Conservation (phyloP, 805 yeast genomes). For the Saccharomycopsis sp. region DNA sequence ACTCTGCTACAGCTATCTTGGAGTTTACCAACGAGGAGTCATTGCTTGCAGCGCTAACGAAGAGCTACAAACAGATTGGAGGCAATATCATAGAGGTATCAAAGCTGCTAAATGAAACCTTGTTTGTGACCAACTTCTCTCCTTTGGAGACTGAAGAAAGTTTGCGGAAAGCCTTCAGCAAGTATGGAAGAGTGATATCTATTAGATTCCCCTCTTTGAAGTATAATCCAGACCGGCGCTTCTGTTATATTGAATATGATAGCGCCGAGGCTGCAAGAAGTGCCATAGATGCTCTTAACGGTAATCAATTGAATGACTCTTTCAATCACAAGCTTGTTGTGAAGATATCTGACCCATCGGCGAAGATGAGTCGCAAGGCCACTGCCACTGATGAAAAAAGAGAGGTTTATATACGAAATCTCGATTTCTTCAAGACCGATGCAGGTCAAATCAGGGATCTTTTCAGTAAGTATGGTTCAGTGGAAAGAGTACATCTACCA, state of each 20-base stretch:
- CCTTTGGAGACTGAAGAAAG: slow-evolving; percentile 39
- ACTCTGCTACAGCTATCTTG: slow-evolving; percentile 39
- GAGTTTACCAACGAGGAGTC: slow-evolving; percentile 47
- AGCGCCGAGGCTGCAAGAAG: slow-evolving; percentile 36
- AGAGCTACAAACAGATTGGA: slow-evolving; percentile 42
- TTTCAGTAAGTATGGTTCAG: slow-evolving; percentile 44
- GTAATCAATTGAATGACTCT: slow-evolving; percentile 29
- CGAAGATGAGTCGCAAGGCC: slow-evolving; percentile 40
- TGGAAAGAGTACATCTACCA: slow-evolving; percentile 50
- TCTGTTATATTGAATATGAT: slow-evolving; percentile 62
- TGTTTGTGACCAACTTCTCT: slow-evolving; percentile 75
- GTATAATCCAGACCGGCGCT: slow-evolving; percentile 50
- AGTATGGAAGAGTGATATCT: slow-evolving; percentile 37
- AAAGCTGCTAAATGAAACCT: slow-evolving; percentile 40
- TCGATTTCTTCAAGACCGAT: slow-evolving; percentile 40
- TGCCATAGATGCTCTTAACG: slow-evolving; percentile 40
- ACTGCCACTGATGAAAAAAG: slow-evolving; percentile 47
- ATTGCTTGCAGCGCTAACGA: slow-evolving; percentile 54
- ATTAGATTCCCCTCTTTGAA: slow-evolving; percentile 61
- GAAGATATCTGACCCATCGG: slow-evolving; percentile 54
- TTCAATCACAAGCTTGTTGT: slow-evolving; percentile 41
- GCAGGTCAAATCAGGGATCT: slow-evolving; percentile 33
- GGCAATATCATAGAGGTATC: slow-evolving; percentile 40
- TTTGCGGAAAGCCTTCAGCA: slow-evolving; percentile 35
- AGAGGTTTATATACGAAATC: slow-evolving; percentile 48